A percentile compares a stretch with the other conserved stretches of the same genome.
These are phyloP conservation scores for Monosporascus sp. DNA, from an alignment of 2,329 filamentous ascomycete species.

Conservation along the genomic window DNA sequence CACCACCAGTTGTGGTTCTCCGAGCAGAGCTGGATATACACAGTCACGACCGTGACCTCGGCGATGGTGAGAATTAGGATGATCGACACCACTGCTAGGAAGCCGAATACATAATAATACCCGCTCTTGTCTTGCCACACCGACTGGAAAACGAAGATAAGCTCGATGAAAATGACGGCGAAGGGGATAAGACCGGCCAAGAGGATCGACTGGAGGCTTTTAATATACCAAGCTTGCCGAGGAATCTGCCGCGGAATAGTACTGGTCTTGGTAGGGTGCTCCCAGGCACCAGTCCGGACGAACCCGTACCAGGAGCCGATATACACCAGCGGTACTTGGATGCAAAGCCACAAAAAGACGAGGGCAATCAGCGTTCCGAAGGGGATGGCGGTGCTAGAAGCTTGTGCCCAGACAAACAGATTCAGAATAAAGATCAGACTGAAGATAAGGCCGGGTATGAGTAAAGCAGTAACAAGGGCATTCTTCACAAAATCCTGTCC, in stretches of 20 bases:
- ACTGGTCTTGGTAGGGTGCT: slow-evolving; percentile 76
- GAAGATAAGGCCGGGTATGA: slow-evolving; percentile 78
- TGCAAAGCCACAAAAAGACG: slow-evolving; percentile 73
- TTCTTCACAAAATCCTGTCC: slow-evolving; percentile 72
- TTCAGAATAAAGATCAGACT: slow-evolving; percentile 73
- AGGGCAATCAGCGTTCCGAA: slow-evolving; percentile 74
- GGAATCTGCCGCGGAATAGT: slow-evolving; percentile 70
- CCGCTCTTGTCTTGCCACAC: slow-evolving; percentile 87
- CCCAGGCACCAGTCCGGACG: slow-evolving; percentile 62
- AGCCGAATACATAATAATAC: slow-evolving; percentile 90
- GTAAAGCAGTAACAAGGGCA: slow-evolving; percentile 67
- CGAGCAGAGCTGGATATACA: slow-evolving; percentile 76
- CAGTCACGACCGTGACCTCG: slow-evolving; percentile 77
- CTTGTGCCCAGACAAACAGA: slow-evolving; percentile 85
- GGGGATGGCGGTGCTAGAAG: slow-evolving; percentile 80
- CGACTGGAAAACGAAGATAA: slow-evolving; percentile 82
- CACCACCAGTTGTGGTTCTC: slow-evolving; percentile 94
- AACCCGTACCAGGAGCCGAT: slow-evolving; percentile 75
- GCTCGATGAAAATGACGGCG: slow-evolving; percentile 81
- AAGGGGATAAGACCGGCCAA: slow-evolving; percentile 78
- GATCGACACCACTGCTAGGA: slow-evolving; percentile 67
- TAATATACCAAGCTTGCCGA: slow-evolving; percentile 69
- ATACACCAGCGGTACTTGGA: slow-evolving; percentile 82
- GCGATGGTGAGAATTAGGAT: slow-evolving; percentile 73
- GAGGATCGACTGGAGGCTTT: slow-evolving; percentile 58